phyloP scores from a whole-genome alignment of 306 rosid genomes.

The Leucaena leucocephala region DNA sequence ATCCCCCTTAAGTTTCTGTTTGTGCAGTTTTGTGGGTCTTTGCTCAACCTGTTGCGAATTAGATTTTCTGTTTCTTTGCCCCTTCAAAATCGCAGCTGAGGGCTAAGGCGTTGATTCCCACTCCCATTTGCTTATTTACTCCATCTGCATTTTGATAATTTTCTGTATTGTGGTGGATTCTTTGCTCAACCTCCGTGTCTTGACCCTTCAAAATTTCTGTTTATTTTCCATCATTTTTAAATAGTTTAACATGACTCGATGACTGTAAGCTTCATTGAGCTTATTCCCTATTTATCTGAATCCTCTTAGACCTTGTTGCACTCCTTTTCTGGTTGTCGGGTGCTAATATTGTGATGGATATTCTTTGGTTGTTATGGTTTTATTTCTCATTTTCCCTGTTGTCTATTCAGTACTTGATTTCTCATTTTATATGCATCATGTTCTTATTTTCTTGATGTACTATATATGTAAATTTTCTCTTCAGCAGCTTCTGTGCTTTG shows the following conservation, averaged over 20 bases:
- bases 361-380: background rate
- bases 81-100: no score
- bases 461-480: no score
- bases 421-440: no score
- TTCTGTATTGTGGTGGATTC: conserved; percentile 1
- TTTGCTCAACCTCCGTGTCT: no score
- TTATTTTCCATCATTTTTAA: background rate
- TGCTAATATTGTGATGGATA: background rate
- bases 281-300: background rate
- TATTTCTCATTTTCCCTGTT: background rate
- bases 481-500: no score
- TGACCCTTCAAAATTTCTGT: background rate
- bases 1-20: no score
- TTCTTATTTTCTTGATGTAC: no score
- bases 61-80: no score
- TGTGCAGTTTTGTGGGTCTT: no score
- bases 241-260: background rate
- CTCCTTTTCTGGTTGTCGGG: background rate
- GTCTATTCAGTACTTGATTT: background rate
- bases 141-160: background rate
- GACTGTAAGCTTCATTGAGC: background rate
- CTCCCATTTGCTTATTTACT: no score
- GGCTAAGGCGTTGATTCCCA: no score
- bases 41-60: no score
- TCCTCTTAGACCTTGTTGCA: background rate